Evolutionary conservation across 2,329 filamentous ascomycete genomes (phyloP), one percentile per base, ranked within the genome.

Genomic region (Aquanectria penicillioides): DNA sequence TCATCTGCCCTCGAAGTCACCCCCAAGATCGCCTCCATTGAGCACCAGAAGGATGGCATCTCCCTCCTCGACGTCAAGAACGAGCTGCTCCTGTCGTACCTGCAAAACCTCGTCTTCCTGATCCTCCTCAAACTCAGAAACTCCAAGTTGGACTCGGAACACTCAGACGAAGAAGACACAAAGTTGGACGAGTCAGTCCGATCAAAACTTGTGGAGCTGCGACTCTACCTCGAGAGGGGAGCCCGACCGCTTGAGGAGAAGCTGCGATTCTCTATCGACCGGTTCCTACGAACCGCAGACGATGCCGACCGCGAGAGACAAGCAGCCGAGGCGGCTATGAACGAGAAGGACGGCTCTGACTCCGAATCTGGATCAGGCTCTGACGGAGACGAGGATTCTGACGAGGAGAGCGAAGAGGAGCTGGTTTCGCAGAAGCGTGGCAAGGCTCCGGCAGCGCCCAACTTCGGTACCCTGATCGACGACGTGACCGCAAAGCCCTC

Each of bases 41-140:
- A 90, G 44, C 86, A 91, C n/a, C 89, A 91, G 2, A 83, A 89
- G 64, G 88, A 97, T 69, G 94, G 95, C 72, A 95, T 99, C 57
- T 97, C 95, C 0, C 87, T 99, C 1, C 89, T 99, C 70, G 93
- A 98, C 73, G 88, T 92, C 64, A 99, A 99, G 80, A 98, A 96
- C 77, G 95, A 99, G 74, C 84, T 99, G n/a, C 88, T 99, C 15
- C 88, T 99, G 33, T 94, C 94, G 4, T 99, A 99, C 77, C 83
- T 99, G 0, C 94, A 99, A 71, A 96, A 97, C 70, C 86, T 98
- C 4, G 92, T 95, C 38, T 97, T 97, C 68, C 80, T 97, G 34
- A 90, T 97, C 38, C 80, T 97, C 2, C 77, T 96, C 31, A 94
- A 96, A 71, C 77, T 98, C 17, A 87, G 92, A 57, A 87, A 88